phyloP scores from a whole-genome alignment of 768 basidiomycete genomes.

The Leucogyrophana mollusca region DNA sequence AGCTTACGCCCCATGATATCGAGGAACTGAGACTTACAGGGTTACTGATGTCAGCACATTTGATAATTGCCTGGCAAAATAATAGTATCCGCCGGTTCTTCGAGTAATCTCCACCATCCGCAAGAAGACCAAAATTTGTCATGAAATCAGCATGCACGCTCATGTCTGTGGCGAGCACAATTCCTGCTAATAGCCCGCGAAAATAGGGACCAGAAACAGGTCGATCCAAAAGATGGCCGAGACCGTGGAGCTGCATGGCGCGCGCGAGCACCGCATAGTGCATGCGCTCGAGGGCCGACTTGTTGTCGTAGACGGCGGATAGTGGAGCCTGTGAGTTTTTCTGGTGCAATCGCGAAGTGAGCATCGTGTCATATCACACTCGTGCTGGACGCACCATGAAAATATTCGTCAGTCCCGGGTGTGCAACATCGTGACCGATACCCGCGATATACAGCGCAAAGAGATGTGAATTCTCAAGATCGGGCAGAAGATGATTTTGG shows the following conservation, averaged over 20 bases:
- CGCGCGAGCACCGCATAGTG: conserved; percentile 81
- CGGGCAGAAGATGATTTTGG: conserved; percentile 34
- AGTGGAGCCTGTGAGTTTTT: conserved; percentile 93
- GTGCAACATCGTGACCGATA: conserved; percentile 96
- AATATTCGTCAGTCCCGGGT: conserved; percentile 90
- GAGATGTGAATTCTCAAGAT: conserved; percentile 65
- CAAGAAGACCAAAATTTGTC: conserved; percentile 52
- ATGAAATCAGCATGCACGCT: conserved; percentile 86
- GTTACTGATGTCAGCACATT: conserved; percentile 98
- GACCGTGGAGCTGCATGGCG: conserved; percentile 77
- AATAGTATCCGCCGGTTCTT: conserved; percentile 58
- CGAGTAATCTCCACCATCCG: conserved; percentile 39
- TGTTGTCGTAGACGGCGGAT: conserved; percentile 83
- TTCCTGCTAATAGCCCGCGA: conserved; percentile 73
- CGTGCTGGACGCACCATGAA: conserved; percentile 73
- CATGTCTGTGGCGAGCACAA: conserved; percentile 95
- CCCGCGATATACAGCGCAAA: conserved; percentile 88
- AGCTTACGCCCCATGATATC: no score
- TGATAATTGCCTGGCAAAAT: conserved; percentile 88
- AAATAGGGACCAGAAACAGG: conserved; percentile 46
- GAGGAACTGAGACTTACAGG: conserved; percentile 60
- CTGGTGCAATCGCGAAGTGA: conserved; percentile 37
- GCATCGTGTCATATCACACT: conserved; percentile 2
- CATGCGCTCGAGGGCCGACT: conserved; percentile 90
- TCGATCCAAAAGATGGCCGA: conserved; percentile 66